A percentile compares a stretch with the other conserved stretches of the same genome.
Evolutionary conservation across 805 yeast genomes (phyloP).

Genomic region (Cyberlindnera mississippiensis): DNA sequence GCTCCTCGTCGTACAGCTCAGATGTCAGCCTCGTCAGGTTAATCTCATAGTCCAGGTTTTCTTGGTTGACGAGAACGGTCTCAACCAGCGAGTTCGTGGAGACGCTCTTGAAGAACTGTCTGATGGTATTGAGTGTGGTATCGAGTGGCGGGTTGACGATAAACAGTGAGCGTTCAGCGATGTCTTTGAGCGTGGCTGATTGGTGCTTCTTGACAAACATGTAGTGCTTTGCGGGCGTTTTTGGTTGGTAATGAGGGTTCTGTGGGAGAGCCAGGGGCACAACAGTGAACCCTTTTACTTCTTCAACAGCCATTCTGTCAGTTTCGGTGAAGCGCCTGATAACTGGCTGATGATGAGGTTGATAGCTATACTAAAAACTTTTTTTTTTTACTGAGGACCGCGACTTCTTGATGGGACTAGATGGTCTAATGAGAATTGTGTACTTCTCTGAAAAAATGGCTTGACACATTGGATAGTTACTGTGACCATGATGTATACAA

Average conservation of each 20-base stretch:
- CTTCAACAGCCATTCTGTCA: conserved; percentile 26
- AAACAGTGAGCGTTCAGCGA: conserved; percentile 60
- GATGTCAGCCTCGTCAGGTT: conserved; percentile 58
- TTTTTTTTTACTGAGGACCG: not conserved
- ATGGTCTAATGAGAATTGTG: too few relatives aligned
- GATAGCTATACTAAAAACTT: not conserved
- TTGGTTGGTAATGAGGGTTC: conserved; percentile 11
- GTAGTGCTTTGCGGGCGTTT: conserved; percentile 43
- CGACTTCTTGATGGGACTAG: not conserved
- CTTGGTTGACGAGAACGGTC: conserved; percentile 38
- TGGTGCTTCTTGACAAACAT: conserved; percentile 64
- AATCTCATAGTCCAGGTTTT: conserved; percentile 41
- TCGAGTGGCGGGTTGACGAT: conserved; percentile 71
- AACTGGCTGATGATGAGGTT: not conserved
- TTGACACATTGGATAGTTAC: too few relatives aligned
- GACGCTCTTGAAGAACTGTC: conserved; percentile 51
- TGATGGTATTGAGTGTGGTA: conserved; percentile 48
- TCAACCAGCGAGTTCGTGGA: conserved; percentile 67
- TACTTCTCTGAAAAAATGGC: too few relatives aligned
- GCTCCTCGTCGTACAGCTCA: conserved; percentile 40
- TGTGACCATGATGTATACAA: too few relatives aligned
- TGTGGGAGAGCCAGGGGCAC: conserved; percentile 44
- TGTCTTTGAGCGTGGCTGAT: conserved; percentile 38
- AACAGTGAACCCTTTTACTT: conserved; percentile 55
- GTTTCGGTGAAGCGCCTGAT: too few relatives aligned